Evolutionary conservation across 768 basidiomycete species (phyloP), one percentile per base, ranked within the genome.

Genomic region (Mycena vulgaris): DNA sequence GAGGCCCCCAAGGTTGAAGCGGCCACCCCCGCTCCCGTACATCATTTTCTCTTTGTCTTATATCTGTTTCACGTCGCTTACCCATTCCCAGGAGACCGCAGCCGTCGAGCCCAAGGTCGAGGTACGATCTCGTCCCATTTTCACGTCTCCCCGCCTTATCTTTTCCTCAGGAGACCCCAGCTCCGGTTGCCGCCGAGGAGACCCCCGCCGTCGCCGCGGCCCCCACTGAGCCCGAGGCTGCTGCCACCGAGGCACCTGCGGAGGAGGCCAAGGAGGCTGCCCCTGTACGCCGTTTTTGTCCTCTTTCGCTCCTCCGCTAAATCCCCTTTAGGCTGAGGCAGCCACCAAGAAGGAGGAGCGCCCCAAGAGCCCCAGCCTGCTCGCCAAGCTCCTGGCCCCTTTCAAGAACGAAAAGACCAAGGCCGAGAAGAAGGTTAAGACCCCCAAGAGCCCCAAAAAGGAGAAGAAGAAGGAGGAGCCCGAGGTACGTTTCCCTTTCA

Each of bases 401-500:
- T 91, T 95, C 88, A 94, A 93, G 85, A 84, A 81, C 63, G 89
- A 91, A 74, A 93, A 87, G 83, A 85, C 81, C 72, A 86, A 87
- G 80, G 87, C 82, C 72, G 86, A 85, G 76, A 89, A 91, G 86
- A 89, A 90, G 81, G 80, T 78, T 58, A 90, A 90, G 84, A 83
- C 83, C 47, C 88, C 91, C 78, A 94, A 89, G 89, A 92, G 89
- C 80, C 90, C 91, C 39, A 93, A 93, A 87, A 93, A 92, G 83
- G 89, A 91, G 79, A 93, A 93, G 85, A 93, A 93, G 87, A 92
- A 93, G 84, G 90, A 92, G 74, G 90, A 91, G 77, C 78, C 80
- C 16, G 89, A 89, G 84, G 90, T 89, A 67, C 63, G 81, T 77
- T n/a, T 48, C 51, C 65, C 53, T 49, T 16, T 9, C 45, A 63